phyloP scores from a whole-genome alignment of 2,329 filamentous ascomycete genomes.

The Fusarium chlamydosporum region DNA sequence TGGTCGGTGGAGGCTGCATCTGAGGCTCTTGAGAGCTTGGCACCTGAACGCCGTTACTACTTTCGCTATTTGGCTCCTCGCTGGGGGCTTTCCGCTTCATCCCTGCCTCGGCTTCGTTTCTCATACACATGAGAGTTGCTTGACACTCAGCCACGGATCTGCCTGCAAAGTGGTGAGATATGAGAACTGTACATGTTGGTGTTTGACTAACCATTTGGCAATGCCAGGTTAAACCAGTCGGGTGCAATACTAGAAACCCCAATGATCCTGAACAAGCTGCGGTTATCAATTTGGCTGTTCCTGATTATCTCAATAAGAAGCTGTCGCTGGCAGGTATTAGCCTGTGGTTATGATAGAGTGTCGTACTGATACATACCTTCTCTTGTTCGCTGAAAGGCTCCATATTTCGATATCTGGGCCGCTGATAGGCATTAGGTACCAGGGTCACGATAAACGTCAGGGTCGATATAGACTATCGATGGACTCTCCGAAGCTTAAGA shows the following conservation, averaged over 20 bases:
- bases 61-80: conserved; percentile 55
- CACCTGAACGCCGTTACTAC: conserved; percentile 25
- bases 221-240: conserved; percentile 64
- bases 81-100: conserved; percentile 52
- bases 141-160: conserved; percentile 65
- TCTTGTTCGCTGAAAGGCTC: conserved; percentile 63
- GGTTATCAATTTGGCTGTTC: conserved; percentile 65
- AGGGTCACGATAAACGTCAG: not conserved
- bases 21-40: conserved; percentile 14
- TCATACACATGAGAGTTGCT: conserved; percentile 56
- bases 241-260: conserved; percentile 58
- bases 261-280: conserved; percentile 64
- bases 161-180: conserved; percentile 52
- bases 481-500: conserved; percentile 4
- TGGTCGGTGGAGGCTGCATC: conserved; percentile 10
- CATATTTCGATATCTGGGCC: conserved; percentile 30
- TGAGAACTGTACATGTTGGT: not conserved
- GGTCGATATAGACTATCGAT: too few relatives aligned
- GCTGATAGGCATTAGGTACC: not conserved
- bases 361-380: conserved; percentile 60
- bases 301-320: conserved; percentile 72
- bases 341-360: not conserved
- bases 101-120: conserved; percentile 48
- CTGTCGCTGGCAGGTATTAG: conserved; percentile 62
- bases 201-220: conserved; percentile 60